Percentiles rank a stretch among this genome's conserved stretches.
phyloP scores from a whole-genome alignment of 176 grass and related monocot genomes.

The Aegilops speltoides region DNA sequence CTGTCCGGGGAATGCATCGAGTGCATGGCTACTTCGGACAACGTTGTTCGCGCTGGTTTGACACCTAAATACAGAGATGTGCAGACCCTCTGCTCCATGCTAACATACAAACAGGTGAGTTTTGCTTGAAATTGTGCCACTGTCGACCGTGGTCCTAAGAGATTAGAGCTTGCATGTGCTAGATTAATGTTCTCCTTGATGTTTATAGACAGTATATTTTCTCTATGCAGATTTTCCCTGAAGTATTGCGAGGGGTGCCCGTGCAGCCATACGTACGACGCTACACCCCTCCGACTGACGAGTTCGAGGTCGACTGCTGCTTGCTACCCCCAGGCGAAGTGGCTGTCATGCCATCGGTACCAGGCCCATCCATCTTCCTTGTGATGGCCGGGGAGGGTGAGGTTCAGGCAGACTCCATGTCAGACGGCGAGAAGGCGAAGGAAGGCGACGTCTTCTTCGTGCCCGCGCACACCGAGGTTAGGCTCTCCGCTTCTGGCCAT shows the following conservation, averaged over 20 bases:
- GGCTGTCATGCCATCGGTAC: conserved; percentile 48
- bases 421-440: conserved; percentile 36
- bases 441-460: conserved; percentile 79
- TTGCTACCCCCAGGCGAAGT: conserved; percentile 40
- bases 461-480: conserved; percentile 55
- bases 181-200: neutral
- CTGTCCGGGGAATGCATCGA: conserved; percentile 88
- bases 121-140: neutral
- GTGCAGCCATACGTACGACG: conserved; percentile 53
- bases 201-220: neutral
- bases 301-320: conserved; percentile 81
- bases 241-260: conserved; percentile 54
- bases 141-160: neutral
- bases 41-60: conserved; percentile 87
- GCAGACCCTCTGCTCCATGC: conserved; percentile 82
- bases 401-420: conserved; percentile 29
- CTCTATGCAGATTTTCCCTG: conserved; percentile 58
- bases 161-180: neutral
- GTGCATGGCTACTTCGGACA: conserved; percentile 92
- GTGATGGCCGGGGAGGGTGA: conserved; percentile 54
- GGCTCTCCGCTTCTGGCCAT: conserved; percentile 36
- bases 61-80: conserved; percentile 91
- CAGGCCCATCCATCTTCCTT: conserved; percentile 77
- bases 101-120: conserved; percentile 85
- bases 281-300: conserved; percentile 81